A percentile compares a stretch with the other conserved stretches of the same genome.
Evolutionary conservation across 768 basidiomycete genomes (phyloP).

Genomic region (Lactifluus subvellereus): DNA sequence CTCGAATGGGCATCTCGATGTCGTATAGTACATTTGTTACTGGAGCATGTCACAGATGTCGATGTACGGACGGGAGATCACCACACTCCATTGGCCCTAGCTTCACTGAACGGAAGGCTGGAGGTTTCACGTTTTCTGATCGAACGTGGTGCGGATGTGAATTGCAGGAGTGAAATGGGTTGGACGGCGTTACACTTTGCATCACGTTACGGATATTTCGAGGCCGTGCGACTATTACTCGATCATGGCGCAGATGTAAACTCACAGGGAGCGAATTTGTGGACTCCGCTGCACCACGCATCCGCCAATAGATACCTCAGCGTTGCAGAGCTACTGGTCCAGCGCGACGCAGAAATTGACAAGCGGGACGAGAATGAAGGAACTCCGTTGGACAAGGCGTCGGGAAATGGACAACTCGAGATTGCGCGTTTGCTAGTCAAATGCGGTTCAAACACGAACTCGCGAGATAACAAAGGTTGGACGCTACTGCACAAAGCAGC

Average conservation of each 20-base stretch:
- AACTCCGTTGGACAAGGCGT: neutral
- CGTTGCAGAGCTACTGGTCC: neutral
- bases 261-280: neutral
- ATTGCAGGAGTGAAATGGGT: neutral
- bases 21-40: neutral
- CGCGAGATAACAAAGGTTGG: neutral
- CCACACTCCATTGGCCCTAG: neutral
- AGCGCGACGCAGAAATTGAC: neutral
- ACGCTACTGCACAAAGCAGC: neutral
- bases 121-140: neutral
- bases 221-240: neutral
- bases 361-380: too few relatives aligned
- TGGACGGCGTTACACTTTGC: neutral
- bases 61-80: neutral
- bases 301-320: neutral
- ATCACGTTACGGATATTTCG: neutral
- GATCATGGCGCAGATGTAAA: neutral
- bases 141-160: neutral
- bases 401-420: neutral
- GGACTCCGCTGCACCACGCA: neutral
- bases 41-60: neutral
- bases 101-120: neutral
- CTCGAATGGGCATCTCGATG: neutral
- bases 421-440: neutral
- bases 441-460: neutral